A percentile compares a stretch with the other conserved stretches of the same genome.
phyloP scores from a whole-genome alignment of 2,329 filamentous ascomycete genomes.

The Dendryphion nanum region DNA sequence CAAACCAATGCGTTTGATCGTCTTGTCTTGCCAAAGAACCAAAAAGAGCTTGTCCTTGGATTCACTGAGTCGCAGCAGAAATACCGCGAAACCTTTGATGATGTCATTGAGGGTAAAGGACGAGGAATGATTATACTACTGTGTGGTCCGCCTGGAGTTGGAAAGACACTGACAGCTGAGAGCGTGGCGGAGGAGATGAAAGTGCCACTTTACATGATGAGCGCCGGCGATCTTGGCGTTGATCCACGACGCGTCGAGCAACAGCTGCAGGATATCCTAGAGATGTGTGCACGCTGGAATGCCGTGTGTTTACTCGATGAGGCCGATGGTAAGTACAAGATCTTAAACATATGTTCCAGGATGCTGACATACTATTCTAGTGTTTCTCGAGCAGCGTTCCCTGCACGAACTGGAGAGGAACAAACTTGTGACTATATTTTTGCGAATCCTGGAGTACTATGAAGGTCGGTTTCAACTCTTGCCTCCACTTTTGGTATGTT shows the following conservation, averaged over 20 bases:
- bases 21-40: slow-evolving; percentile 26
- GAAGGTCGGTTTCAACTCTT: slow-evolving; percentile 24
- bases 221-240: slow-evolving; percentile 50
- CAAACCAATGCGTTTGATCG: slow-evolving; percentile 28
- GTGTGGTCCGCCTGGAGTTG: slow-evolving; percentile 52
- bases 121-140: slow-evolving; percentile 53
- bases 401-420: slow-evolving; percentile 27
- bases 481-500: neutral
- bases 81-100: slow-evolving; percentile 22
- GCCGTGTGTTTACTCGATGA: slow-evolving; percentile 53
- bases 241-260: slow-evolving; percentile 44
- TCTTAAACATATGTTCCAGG: too few species aligned
- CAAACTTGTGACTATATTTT: slow-evolving; percentile 29
- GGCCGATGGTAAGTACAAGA: too few species aligned
- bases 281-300: slow-evolving; percentile 51
- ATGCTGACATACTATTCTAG: too few species aligned
- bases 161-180: slow-evolving; percentile 48
- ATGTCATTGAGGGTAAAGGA: slow-evolving; percentile 48
- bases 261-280: slow-evolving; percentile 46
- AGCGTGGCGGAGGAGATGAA: slow-evolving; percentile 50
- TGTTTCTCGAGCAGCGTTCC: slow-evolving; percentile 26
- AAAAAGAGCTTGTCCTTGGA: slow-evolving; percentile 33
- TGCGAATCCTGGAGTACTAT: slow-evolving; percentile 45
- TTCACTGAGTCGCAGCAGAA: slow-evolving; percentile 29
- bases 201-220: slow-evolving; percentile 52